Conservation (phyloP, 768 basidiomycete genomes). For the Psilocybe azurescens region DNA sequence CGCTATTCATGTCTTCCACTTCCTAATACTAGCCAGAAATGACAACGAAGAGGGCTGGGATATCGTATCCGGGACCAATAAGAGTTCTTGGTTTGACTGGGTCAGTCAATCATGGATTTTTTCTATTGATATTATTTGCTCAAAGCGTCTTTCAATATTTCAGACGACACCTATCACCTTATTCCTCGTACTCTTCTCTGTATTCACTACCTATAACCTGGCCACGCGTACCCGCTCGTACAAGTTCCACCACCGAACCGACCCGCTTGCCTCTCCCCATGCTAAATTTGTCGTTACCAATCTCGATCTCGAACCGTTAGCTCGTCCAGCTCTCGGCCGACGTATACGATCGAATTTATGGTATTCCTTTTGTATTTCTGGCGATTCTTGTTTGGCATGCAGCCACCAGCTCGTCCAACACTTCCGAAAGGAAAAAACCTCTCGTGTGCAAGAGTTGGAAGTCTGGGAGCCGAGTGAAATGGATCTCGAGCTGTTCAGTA, state of each 20-base stretch:
- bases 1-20: conserved; percentile 68
- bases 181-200: conserved; percentile 56
- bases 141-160: conserved; percentile 8
- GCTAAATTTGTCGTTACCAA: conserved; percentile 68
- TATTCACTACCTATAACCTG: conserved; percentile 67
- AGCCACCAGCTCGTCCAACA: conserved; percentile 44
- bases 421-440: conserved; percentile 46
- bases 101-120: conserved; percentile 41
- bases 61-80: conserved; percentile 73
- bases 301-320: conserved; percentile 48
- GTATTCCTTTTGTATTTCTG: conserved; percentile 61
- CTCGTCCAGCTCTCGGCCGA: conserved; percentile 47
- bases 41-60: conserved; percentile 82
- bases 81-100: conserved; percentile 81
- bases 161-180: conserved; percentile 72
- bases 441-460: conserved; percentile 76
- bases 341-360: conserved; percentile 52
- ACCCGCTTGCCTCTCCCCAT: conserved; percentile 73
- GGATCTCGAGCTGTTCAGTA: conserved; percentile 69
- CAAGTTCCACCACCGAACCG: conserved; percentile 64
- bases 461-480: conserved; percentile 80
- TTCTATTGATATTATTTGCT: conserved; percentile 10
- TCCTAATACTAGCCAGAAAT: conserved; percentile 62
- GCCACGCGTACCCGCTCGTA: conserved; percentile 75
- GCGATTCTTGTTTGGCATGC: conserved; percentile 72